These are phyloP conservation scores for Ploettnerulaceae sp. DNA, from an alignment of 2,329 filamentous ascomycete genomes.

Conservation along the genomic window DNA sequence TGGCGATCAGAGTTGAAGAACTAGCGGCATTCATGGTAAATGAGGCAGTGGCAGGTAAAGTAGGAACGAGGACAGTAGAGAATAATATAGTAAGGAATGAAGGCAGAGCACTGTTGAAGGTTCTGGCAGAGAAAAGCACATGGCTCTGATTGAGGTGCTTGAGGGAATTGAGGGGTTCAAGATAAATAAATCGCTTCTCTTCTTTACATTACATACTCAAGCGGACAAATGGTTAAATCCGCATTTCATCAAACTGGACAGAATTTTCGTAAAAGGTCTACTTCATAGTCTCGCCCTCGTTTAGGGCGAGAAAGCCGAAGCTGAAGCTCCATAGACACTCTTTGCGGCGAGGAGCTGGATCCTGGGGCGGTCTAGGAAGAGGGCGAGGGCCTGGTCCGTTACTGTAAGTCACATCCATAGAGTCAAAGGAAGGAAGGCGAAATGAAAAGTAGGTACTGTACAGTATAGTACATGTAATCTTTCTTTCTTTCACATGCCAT, in stretches of 20 bases:
- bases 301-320: too few species aligned
- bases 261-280: too few species aligned
- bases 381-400: background rate
- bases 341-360: conserved; percentile 12
- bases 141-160: background rate
- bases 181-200: too few species aligned
- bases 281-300: too few species aligned
- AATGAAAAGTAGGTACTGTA: too few species aligned
- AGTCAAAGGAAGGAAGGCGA: background rate
- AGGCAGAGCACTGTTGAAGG: background rate
- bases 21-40: conserved; percentile 15
- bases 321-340: too few species aligned
- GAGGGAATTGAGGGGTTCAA: too few species aligned
- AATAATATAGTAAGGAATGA: conserved; percentile 2
- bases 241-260: too few species aligned
- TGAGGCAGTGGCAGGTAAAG: background rate
- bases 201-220: too few species aligned
- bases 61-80: conserved; percentile 10
- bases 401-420: conserved; percentile 1
- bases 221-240: too few species aligned
- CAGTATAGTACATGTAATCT: conserved; percentile 9
- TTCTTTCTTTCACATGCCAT: conserved; percentile 16
- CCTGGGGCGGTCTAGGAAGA: background rate
- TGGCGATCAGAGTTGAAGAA: conserved; percentile 15
- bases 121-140: background rate